Evolutionary conservation across 225 moss, liverwort and hornwort species (phyloP), one percentile per base, ranked within the genome.

Genomic region (Bryum argenteum): DNA sequence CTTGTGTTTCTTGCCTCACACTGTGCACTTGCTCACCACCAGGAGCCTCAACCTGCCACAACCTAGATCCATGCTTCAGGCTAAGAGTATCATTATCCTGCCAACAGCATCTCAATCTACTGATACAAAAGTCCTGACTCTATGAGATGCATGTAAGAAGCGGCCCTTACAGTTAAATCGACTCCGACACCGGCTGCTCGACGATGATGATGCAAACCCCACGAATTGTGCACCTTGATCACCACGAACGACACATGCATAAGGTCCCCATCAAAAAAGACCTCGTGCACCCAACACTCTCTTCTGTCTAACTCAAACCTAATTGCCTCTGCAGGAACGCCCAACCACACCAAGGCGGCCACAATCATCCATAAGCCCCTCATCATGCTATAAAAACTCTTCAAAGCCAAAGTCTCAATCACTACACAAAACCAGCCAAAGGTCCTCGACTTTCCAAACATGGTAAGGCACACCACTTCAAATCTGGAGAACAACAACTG

Each of bases 261-360:
- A 0, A 73, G 45, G 42, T 86, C 83, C 33, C 80, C 80, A 45
- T 72, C 70, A 1, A 53, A 44, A 13, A 61, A 51, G 70, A 83
- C 83, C 66, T 83, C 80, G 28, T 86, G 83, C 61, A 80, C 69
- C 80, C 78, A 86, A 47, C 83, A 86, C 66, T 86, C 86, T 41
- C 40, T 69, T 13, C 17, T 65, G 65, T 72, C 70, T 70, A 83
- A 28, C 69, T 83, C 83, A 52, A 86, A 86, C 22, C 66, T 52
- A 17, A 86, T 22, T 17, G 83, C 75, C 53, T 78, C 77, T 0
- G 44, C 74, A 54, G n/a, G 45, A 33, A 33, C 24, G 20, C 53
- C 9, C 47, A 72, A 12, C 71, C 69, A 64, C 60, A 66, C 1
- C 42, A 69, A 50, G 19, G 51, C 81, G 28, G 10, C 47, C 0